Base-by-base conservation (phyloP, 495 filamentous ascomycete species). In the Xylona heveae region DNA sequence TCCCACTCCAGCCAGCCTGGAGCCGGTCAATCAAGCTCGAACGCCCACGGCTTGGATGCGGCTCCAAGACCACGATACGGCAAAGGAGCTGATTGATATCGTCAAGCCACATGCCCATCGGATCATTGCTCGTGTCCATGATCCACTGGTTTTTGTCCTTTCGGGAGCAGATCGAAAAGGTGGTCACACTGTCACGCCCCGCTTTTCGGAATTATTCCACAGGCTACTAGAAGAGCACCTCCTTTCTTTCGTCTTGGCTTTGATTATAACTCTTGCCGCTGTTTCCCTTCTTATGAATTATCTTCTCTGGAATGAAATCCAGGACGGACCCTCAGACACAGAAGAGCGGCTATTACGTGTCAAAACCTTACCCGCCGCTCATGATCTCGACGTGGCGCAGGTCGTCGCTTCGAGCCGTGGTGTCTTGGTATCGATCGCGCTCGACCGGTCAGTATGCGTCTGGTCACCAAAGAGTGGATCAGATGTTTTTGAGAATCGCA, bases 1-100 rank as follows among this genome's bases (percentile, higher is more conserved):
- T 2, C 23, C 4, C 34, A 14, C 3, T 21, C 9, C 22, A 19
- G 13, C n/a, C n/a, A 35, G 35, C 31, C 41, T 45, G 2, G 44
- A 55, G n/a, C 53, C 53, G 26, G 61, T 78, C 34, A 66, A 79
- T 38, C 71, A 75, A 41, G 71, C 70, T 6, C 54, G 74, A 24
- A 71, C 68, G 22, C 73, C 73, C 5, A 66, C 62, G 6, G 65
- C 72, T 16, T 81, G 75, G 75, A 53, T 81, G 21, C 56, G 61
- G 12, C 57, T 78, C 38, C 75, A 81, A 51, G 75, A 79, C 36
- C 68, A 77, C 40, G 64, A 76, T 37, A 79, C 75, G 0, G 73
- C 71, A 5, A 62, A 61, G 31, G 75, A 81, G 39, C 55, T 79
- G 9, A 74, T 81, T 43, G 56, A 59, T 16, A 55, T 74, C 6